Conservation (phyloP, 352 stramenopile genomes). For the Globisporangium polare region DNA sequence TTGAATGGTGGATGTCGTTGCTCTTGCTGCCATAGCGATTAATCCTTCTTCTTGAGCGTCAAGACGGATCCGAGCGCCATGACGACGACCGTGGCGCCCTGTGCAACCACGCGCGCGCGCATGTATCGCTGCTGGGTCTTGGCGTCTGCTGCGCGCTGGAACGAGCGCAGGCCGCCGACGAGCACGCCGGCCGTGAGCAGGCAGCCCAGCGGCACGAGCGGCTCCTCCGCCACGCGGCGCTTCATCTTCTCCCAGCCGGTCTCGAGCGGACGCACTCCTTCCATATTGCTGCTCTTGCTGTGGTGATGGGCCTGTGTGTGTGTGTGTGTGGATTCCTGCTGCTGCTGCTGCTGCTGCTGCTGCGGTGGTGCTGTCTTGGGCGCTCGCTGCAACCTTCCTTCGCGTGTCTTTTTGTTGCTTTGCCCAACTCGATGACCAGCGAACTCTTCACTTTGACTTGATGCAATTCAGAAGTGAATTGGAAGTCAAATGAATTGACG, state of each 20-base stretch:
- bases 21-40: slow-evolving; percentile 4
- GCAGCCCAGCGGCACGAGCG: slow-evolving; percentile 71
- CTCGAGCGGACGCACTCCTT: slow-evolving; percentile 44
- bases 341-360: too few species aligned
- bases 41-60: slow-evolving; percentile 47
- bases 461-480: slow-evolving; percentile 8
- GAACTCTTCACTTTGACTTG: not conserved
- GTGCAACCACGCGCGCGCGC: slow-evolving; percentile 63
- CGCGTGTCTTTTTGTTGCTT: slow-evolving; percentile 3
- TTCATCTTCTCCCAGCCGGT: slow-evolving; percentile 80
- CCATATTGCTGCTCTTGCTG: slow-evolving; percentile 16
- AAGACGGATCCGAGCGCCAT: slow-evolving; percentile 66
- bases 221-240: slow-evolving; percentile 65
- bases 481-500: not conserved
- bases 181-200: slow-evolving; percentile 61
- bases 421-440: not conserved
- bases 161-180: slow-evolving; percentile 57
- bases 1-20: not conserved
- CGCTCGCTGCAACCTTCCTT: not conserved
- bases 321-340: not conserved
- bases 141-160: slow-evolving; percentile 56
- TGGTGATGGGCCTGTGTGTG: not conserved
- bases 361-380: not conserved
- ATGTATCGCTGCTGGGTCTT: slow-evolving; percentile 82
- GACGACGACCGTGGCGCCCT: slow-evolving; percentile 68